Base-by-base conservation (phyloP, 805 yeast genomes). In the Saturnispora gosingensis region DNA sequence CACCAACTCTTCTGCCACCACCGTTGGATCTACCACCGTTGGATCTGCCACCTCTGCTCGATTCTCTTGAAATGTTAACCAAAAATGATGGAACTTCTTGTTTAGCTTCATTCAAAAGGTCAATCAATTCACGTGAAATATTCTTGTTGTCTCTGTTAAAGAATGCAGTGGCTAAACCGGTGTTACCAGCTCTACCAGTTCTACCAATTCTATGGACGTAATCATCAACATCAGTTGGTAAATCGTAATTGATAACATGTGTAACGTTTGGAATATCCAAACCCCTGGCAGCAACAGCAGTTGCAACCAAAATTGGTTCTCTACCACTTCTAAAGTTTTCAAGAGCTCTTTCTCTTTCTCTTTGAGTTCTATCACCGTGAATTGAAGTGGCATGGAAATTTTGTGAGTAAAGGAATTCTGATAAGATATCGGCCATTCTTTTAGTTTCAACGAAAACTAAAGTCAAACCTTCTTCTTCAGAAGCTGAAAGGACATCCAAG, bases 131-230 rank as follows among this genome's bases (percentile, higher is more conserved):
- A 70, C 87, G 87, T 59, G 81, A 91, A 63, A 95, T 78, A 67
- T 89, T 89, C 67, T 78, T 81, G 81, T 89, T 93, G 69, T 85
- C 85, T 75, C 98, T 86, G 85, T 93, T 93, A 75, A 93, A 88
- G 77, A 93, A 93, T 48, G 99, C 96, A 60, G 97, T 90, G 59
- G 99, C 97, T 63, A 87, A 78, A 86, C 99, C 99, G 56, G 85
- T 83, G 76, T 93, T 93, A 80, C 99, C 99, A 65, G 99, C 99
- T 83, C 99, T 93, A 74, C 99, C 99, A 67, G 99, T 93, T 83
- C 99, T 91, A 81, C 99, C 99, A 68, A 93, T 93, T 77, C 99
- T 87, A 77, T 93, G 99, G 54, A 93, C 99, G 68, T 93, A 93
- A 73, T 93, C 99, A 72, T 93, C 99, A 65, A 93, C 86, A 71